These are phyloP conservation scores for Conticribra guillardii DNA, from an alignment of 108 stramenopile genomes.

Conservation along the genomic window DNA sequence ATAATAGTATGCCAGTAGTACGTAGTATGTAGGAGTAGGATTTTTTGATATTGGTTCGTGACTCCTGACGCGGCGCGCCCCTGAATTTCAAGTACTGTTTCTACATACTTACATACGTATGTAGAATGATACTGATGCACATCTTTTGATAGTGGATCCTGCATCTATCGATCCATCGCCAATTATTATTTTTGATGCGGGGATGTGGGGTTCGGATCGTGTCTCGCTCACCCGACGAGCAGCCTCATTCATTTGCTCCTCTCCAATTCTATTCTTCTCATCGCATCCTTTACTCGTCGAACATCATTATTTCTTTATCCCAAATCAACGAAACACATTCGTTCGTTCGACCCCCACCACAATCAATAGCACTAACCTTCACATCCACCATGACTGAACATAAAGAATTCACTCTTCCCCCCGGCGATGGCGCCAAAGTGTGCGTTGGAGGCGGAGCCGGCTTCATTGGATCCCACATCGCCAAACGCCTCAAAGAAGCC, in stretches of 20 bases:
- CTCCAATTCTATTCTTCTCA: too few species aligned
- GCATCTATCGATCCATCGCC: too few species aligned
- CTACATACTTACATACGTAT: neutral
- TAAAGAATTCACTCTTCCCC: constrained; percentile 75
- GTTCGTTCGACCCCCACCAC: neutral
- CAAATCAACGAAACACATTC: neutral
- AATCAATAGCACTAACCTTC: neutral
- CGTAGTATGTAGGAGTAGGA: too few species aligned
- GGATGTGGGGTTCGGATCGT: too few species aligned
- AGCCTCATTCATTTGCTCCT: too few species aligned
- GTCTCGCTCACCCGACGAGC: too few species aligned
- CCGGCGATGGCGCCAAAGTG: constrained; percentile 82
- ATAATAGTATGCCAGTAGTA: too few species aligned
- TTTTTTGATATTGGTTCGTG: too few species aligned
- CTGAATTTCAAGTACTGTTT: too few species aligned
- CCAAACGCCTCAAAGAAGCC: constrained; percentile 91
- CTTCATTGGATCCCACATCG: constrained; percentile 98
- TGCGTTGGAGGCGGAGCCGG: constrained; percentile 97
- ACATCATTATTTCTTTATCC: neutral
- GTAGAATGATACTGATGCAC: neutral
- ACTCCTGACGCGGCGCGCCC: too few species aligned
- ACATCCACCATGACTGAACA: constrained; percentile 47
- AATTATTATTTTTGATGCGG: too few species aligned
- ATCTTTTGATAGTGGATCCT: neutral
- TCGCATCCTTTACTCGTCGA: neutral